Base-by-base conservation (phyloP, 306 rosid species). In the Datisca glomerata region DNA sequence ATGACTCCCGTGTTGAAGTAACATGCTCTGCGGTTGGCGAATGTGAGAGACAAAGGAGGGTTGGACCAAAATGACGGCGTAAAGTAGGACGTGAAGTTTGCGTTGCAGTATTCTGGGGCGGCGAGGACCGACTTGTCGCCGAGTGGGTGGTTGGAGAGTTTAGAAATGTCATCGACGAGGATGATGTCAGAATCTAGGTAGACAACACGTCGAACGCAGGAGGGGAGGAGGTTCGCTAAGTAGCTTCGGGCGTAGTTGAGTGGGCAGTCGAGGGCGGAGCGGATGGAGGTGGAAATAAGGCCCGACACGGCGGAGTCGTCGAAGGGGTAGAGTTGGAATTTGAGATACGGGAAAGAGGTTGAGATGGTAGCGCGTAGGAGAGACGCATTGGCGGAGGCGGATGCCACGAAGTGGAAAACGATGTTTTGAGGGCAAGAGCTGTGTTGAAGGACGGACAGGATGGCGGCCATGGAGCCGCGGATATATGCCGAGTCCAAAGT, bases 1-100 rank as follows among this genome's bases (percentile, higher is more conserved):
- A 86, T 86, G 21, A 86, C 96, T 8, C 96, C 96, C 2, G 96
- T 86, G 59, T 86, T 86, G 59, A 86, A 86, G 35, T 86, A 86
- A 19, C 94, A 86, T 0, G 96, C 72, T 10, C 34, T 48, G 12
- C 91, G 60, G 47, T 78, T 38, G 0, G 76, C 79, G 37, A 86
- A 86, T 0, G 83, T 70, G 3, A 75, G 64, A 0, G 91, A 78
- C 24, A 86, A 34, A 5, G 94, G 68, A 4, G 96, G 94, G 66
- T 75, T 86, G 7, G 96, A 77, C 96, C 96, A 85, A 37, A 85
- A 78, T 0, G 80, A 14, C 0, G 74, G 63, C 3, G 93, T 85
- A 18, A 85, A 85, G 17, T 85, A 85, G 12, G 78, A 24, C 0
- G 80, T 80, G 69, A 85, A 85, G 39, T 85, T 85, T 1, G 96